phyloP scores from a whole-genome alignment of 306 rosid genomes.

The Glycyrrhiza uralensis region DNA sequence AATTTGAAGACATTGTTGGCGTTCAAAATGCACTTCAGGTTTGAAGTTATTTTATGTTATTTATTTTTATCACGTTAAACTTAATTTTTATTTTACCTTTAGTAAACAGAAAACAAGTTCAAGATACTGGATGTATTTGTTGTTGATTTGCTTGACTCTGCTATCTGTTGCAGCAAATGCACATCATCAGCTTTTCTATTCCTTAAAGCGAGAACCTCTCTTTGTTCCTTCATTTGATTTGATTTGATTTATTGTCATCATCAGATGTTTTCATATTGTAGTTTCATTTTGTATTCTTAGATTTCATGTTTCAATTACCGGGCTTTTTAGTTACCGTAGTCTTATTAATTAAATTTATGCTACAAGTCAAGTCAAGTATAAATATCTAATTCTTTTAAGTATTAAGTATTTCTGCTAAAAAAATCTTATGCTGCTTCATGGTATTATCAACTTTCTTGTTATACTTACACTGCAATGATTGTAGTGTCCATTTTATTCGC shows the following conservation, averaged over 20 bases:
- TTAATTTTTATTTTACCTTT: neutral
- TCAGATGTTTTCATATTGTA: neutral
- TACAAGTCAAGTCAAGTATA: neutral
- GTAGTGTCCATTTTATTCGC: neutral
- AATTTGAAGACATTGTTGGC: conserved; percentile 79
- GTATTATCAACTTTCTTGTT: neutral
- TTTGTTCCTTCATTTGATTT: neutral
- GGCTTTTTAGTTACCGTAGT: neutral
- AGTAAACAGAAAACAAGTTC: neutral
- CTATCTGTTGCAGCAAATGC: neutral
- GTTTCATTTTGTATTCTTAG: neutral
- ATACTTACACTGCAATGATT: neutral
- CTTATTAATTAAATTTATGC: neutral
- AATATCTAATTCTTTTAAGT: neutral
- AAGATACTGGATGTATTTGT: neutral
- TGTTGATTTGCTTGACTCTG: conserved; percentile 2
- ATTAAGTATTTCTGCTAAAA: neutral
- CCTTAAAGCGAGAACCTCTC: neutral
- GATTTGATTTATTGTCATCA: conserved; percentile 7
- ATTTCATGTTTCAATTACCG: neutral
- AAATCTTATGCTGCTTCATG: neutral
- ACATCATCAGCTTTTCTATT: neutral
- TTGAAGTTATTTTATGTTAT: neutral
- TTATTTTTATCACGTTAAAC: neutral
- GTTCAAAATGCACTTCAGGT: conserved; percentile 92